A percentile compares a stretch with the other conserved stretches of the same genome.
These are phyloP conservation scores for Coffea humblotiana DNA, from an alignment of 305 asterid species.

Conservation along the genomic window DNA sequence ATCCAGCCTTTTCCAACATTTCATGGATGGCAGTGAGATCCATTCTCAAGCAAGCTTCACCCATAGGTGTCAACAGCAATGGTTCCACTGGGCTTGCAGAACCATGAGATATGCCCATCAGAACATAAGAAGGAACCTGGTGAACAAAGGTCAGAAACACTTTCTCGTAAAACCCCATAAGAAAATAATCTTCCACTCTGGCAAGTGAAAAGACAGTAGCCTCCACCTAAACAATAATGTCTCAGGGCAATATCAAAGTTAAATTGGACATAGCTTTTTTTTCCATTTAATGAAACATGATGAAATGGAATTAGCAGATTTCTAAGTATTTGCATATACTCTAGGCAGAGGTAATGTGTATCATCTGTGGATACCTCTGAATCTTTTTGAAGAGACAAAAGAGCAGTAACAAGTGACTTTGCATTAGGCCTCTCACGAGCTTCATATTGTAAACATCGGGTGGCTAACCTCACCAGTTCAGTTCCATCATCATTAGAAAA, in stretches of 20 bases:
- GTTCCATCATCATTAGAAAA: conserved; percentile 45
- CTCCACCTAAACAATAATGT: not conserved
- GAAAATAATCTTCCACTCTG: not conserved
- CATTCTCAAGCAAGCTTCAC: conserved; percentile 46
- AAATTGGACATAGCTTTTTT: not conserved
- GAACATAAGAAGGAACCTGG: conserved; percentile 43
- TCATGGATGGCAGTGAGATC: conserved; percentile 47
- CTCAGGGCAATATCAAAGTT: not conserved
- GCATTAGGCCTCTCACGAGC: conserved; percentile 48
- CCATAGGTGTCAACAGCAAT: conserved; percentile 44
- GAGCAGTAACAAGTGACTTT: conserved; percentile 38
- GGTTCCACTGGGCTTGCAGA: conserved; percentile 22
- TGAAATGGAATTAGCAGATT: too few species aligned
- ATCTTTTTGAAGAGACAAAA: conserved; percentile 43
- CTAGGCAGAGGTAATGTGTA: not conserved
- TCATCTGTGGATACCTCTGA: conserved; percentile 33
- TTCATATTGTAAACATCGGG: conserved; percentile 46
- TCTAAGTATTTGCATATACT: not conserved
- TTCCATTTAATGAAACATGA: not conserved
- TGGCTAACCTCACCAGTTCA: conserved; percentile 39
- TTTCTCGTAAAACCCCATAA: not conserved
- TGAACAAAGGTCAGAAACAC: conserved; percentile 8
- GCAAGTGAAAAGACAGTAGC: not conserved
- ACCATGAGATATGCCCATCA: conserved; percentile 40
- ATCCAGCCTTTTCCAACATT: conserved; percentile 44